phyloP scores from a whole-genome alignment of 192 early-diverging fungal species.

The Dimargaris xerosporica region DNA sequence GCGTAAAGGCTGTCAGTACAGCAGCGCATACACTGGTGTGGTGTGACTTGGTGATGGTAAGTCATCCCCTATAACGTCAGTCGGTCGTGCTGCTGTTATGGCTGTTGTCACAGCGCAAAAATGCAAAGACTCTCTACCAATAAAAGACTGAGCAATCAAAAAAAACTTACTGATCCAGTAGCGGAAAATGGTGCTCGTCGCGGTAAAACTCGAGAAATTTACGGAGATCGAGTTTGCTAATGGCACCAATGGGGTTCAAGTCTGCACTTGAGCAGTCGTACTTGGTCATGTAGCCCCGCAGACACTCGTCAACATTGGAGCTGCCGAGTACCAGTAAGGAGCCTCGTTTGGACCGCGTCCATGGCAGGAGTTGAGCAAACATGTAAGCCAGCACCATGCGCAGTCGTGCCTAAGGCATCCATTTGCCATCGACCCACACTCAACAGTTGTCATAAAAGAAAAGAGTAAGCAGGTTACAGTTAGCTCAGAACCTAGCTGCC shows the following conservation, averaged over 20 bases:
- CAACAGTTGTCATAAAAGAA: too few species aligned
- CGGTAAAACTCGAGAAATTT: slow-evolving; percentile 62
- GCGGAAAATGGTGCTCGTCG: slow-evolving; percentile 43
- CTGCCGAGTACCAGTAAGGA: slow-evolving; percentile 84
- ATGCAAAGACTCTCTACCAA: too few species aligned
- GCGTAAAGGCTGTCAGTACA: too few species aligned
- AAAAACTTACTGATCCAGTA: slow-evolving; percentile 36
- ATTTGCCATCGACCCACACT: not conserved
- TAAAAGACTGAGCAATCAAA: not conserved
- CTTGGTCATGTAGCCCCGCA: slow-evolving; percentile 95
- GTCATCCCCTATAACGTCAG: too few species aligned
- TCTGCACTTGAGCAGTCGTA: slow-evolving; percentile 98
- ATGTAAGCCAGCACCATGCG: slow-evolving; percentile 93
- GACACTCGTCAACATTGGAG: slow-evolving; percentile 94
- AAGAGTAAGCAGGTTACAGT: too few species aligned
- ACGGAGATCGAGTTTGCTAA: slow-evolving; percentile 76
- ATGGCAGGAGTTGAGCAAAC: slow-evolving; percentile 89
- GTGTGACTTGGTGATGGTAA: too few species aligned
- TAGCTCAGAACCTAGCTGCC: too few species aligned
- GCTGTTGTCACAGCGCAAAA: too few species aligned
- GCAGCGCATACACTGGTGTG: too few species aligned
- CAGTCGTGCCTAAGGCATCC: slow-evolving; percentile 48
- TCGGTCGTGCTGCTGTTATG: too few species aligned
- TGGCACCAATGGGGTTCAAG: slow-evolving; percentile 92
- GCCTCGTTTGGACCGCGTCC: slow-evolving; percentile 51